Evolutionary conservation across 2,329 filamentous ascomycete species (phyloP).

Genomic region (Colletotrichum coccodes): DNA sequence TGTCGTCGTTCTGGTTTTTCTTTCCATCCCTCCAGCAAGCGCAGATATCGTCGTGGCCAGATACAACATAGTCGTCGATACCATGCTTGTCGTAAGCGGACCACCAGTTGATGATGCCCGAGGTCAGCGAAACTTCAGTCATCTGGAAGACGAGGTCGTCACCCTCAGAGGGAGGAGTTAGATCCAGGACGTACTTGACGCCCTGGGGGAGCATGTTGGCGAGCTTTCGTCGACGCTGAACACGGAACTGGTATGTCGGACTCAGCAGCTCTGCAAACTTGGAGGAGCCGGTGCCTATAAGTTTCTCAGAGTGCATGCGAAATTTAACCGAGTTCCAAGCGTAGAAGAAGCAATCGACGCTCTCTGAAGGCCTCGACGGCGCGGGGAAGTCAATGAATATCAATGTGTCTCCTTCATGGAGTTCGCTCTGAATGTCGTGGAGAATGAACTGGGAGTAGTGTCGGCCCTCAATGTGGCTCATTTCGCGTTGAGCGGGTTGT

Average conservation of each 20-base stretch:
- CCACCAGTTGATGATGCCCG: conserved; percentile 66
- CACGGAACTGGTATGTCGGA: conserved; percentile 51
- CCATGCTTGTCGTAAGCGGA: conserved; percentile 46
- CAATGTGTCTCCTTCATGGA: conserved; percentile 52
- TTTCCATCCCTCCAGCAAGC: conserved; percentile 37
- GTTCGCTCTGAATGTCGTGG: conserved; percentile 34
- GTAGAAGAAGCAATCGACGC: conserved; percentile 48
- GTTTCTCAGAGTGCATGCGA: conserved; percentile 56
- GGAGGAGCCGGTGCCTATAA: conserved; percentile 56
- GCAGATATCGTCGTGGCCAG: conserved; percentile 55
- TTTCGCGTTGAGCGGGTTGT: background rate
- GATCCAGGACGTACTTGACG: conserved; percentile 69
- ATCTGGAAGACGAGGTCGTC: conserved; percentile 70
- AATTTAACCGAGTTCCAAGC: conserved; percentile 48
- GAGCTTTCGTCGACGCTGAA: conserved; percentile 48
- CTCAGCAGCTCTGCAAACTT: conserved; percentile 58
- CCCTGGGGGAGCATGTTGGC: conserved; percentile 49
- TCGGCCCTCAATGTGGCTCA: conserved; percentile 7
- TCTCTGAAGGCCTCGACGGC: conserved; percentile 29
- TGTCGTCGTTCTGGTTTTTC: background rate
- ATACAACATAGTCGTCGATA: conserved; percentile 43
- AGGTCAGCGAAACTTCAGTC: conserved; percentile 67
- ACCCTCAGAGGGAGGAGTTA: conserved; percentile 70
- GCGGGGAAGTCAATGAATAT: conserved; percentile 53
- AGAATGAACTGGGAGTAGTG: conserved; percentile 25